Base-by-base conservation (phyloP, 2,329 filamentous ascomycete genomes). In the Scedosporium dehoogii region DNA sequence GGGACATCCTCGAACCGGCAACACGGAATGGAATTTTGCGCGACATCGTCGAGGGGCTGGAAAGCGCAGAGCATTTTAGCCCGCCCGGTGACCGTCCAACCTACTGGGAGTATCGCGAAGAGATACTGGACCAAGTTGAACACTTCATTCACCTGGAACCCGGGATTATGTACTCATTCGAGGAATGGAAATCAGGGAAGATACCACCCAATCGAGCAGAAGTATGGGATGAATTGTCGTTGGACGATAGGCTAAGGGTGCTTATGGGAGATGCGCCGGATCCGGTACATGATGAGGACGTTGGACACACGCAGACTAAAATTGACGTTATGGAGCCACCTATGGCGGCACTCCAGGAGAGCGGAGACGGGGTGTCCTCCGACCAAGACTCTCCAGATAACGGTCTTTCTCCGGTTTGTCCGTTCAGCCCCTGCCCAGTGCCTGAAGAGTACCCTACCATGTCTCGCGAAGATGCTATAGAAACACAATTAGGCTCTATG, bases 101-200 rank as follows among this genome's bases (percentile, higher is more conserved):
- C 7, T 4, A 29, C 3, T 25, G 29, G n/a, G 33, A 51, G 21
- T 46, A 33, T 44, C 58, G 58, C 3, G n/a, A 3, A 23, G 59
- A 60, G 41, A 27, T 58, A 33, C 33, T 29, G 53, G n/a, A 42
- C 21, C 42, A 23, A 9, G 23, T 60, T 27, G 58, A 44, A 23
- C 42, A 14, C 6, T 33, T 60, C 9, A 33, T 46, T 10, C 62
- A 63, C 42, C 58, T 51, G n/a, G 62, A 63, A 14, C 56, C 62
- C 18, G 62, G 62, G 6, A 16, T 29, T 2, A 25, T 38, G 14
- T 33, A 57, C 29, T 60, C 57, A 6, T 63, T 56, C 38, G n/a
- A 60, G 44, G 62, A 60, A 9, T 63, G 58, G 62, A 60, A 60
- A 12, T 14, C 16, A n/a, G 57, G 57, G n/a, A 58, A 18, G 38